These are phyloP conservation scores for Lepiota brunneoincarnata DNA, from an alignment of 768 basidiomycete genomes.

Conservation along the genomic window DNA sequence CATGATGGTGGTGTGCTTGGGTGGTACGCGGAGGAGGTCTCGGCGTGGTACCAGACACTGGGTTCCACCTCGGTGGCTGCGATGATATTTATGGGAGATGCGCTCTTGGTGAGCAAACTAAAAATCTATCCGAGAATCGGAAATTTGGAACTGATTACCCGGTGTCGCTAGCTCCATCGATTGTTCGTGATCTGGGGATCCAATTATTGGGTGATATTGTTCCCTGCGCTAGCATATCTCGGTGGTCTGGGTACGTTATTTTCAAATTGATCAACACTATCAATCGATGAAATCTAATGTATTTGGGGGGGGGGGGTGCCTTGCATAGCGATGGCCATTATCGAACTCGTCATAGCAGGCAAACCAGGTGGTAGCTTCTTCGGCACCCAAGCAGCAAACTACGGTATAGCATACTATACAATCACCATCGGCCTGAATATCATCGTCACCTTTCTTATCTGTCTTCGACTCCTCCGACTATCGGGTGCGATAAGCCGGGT, in stretches of 20 bases:
- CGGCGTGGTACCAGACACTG: slow-evolving; percentile 30
- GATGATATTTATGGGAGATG: slow-evolving; percentile 31
- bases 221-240: slow-evolving; percentile 24
- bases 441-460: slow-evolving; percentile 36
- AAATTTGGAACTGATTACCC: background rate
- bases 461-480: slow-evolving; percentile 31
- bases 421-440: slow-evolving; percentile 40
- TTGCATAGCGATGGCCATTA: slow-evolving; percentile 37
- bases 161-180: slow-evolving; percentile 23
- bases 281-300: background rate
- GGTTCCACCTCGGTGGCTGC: slow-evolving; percentile 23
- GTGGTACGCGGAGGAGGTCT: slow-evolving; percentile 23
- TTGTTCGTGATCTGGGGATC: slow-evolving; percentile 26
- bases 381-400: slow-evolving; percentile 31
- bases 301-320: background rate
- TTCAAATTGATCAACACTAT: background rate
- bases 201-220: slow-evolving; percentile 20
- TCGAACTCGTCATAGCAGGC: slow-evolving; percentile 35
- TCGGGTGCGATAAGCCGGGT: slow-evolving; percentile 16
- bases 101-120: slow-evolving; percentile 22
- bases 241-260: slow-evolving; percentile 25
- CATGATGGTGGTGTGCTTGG: slow-evolving; percentile 23
- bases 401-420: slow-evolving; percentile 37
- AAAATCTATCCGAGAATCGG: background rate
- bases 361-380: slow-evolving; percentile 38